Base-by-base conservation (phyloP, 1,284 basidiomycete species). In the Agaricales sp. region DNA sequence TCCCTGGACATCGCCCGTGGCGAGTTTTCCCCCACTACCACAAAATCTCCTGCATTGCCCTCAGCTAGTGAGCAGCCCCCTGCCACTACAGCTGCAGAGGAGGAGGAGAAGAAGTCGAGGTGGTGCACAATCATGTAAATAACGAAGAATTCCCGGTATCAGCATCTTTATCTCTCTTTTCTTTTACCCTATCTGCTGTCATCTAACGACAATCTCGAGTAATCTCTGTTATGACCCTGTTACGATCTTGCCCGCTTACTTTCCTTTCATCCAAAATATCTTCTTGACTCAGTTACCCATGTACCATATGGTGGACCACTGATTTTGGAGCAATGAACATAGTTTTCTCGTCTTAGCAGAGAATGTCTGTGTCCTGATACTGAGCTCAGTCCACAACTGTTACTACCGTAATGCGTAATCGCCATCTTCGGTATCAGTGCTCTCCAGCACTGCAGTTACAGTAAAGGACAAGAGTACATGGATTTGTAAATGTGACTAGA, bases 71-170 rank as follows among this genome's bases (percentile, higher is more conserved):
- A 41, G 19, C 8, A 11, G 6, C 39, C 39, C 16, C 8, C 18
- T 16, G 39, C 39, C 16, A n/a, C n/a, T 8, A 8, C 30, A 8
- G 30, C 30, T 35, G 30, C 8, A n/a, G 30, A 35, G 8, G 39
- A 41, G 13, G 39, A 20, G 18, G 39, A 41, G 39, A 41, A 41
- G 39, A 41, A 41, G 39, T 20, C 13, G 8, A 41, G 18, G 16
- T 41, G 39, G 39, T 41, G 39, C 39, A 41, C 39, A n/a, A 41
- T 41, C 39, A 41, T 41, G 39, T 41, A 18, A 41, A 18, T 14
- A 30, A 6, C 14, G 26, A 30, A 30, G 6, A 14, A 30, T 30
- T 6, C 14, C 26, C 26, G 6, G 14, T 30, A 6, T 6, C 26
- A 30, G n/a, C n/a, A 30, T 6, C 26, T 14, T 30, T 30, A 6